These are phyloP conservation scores for Hanseniaspora taiwanica DNA, from an alignment of 805 yeast genomes.

Conservation along the genomic window DNA sequence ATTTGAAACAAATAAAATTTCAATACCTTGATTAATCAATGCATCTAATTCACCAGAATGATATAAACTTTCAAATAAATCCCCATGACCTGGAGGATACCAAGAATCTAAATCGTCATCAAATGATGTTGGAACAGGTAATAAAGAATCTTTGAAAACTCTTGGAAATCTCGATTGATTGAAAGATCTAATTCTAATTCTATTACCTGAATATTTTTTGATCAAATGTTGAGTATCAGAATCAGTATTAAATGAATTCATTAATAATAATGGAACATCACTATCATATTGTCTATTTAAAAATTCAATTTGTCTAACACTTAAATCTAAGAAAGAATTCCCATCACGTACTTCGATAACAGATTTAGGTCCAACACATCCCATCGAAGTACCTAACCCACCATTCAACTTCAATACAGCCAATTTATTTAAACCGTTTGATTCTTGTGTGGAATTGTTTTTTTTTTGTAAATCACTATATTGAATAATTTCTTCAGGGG, in stretches of 20 bases:
- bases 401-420: slow-evolving; percentile 96
- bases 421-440: slow-evolving; percentile 45
- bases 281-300: slow-evolving; percentile 81
- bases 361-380: slow-evolving; percentile 97
- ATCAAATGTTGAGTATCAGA: slow-evolving; percentile 89
- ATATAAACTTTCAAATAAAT: slow-evolving; percentile 79
- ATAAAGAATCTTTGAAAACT: slow-evolving; percentile 84
- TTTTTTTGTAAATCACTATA: slow-evolving; percentile 36
- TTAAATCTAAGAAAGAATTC: slow-evolving; percentile 86
- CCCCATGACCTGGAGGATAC: slow-evolving; percentile 99
- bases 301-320: slow-evolving; percentile 94
- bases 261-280: slow-evolving; percentile 89
- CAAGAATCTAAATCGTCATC: slow-evolving; percentile 73
- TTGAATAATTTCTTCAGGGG: slow-evolving; percentile 76
- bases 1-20: slow-evolving; percentile 86
- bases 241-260: slow-evolving; percentile 98
- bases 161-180: slow-evolving; percentile 98
- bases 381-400: slow-evolving; percentile 98
- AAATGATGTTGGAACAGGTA: slow-evolving; percentile 77
- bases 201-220: slow-evolving; percentile 92
- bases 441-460: not conserved
- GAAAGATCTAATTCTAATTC: slow-evolving; percentile 88
- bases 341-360: slow-evolving; percentile 98
- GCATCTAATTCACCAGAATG: slow-evolving; percentile 87
- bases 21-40: slow-evolving; percentile 85